phyloP scores from a whole-genome alignment of 306 rosid genomes.

The Lupinus albus region DNA sequence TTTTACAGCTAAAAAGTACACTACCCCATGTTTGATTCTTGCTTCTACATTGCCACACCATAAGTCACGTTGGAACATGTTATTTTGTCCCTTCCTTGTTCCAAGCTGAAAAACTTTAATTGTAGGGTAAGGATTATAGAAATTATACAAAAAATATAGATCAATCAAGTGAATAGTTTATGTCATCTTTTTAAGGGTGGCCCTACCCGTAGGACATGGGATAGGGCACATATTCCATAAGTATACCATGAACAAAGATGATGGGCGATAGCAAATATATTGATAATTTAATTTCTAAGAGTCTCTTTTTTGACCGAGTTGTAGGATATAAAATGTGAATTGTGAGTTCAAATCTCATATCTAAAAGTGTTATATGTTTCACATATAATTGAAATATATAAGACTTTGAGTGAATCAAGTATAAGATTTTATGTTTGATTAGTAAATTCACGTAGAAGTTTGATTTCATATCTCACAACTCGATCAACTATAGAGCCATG shows the following conservation, averaged over 20 bases:
- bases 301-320: too few relatives aligned
- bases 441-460: too few relatives aligned
- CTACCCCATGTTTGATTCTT: slow-evolving; percentile 6
- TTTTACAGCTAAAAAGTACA: slow-evolving; percentile 16
- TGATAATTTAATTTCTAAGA: too few relatives aligned
- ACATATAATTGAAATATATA: too few relatives aligned
- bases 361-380: too few relatives aligned
- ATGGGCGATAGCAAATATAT: neutral
- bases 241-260: neutral
- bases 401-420: too few relatives aligned
- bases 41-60: slow-evolving; percentile 18
- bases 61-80: slow-evolving; percentile 53
- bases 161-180: neutral
- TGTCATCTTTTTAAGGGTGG: slow-evolving; percentile 19
- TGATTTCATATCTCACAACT: too few relatives aligned
- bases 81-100: slow-evolving; percentile 42
- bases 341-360: too few relatives aligned
- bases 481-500: too few relatives aligned
- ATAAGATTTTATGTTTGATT: too few relatives aligned
- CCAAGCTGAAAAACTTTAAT: slow-evolving; percentile 25
- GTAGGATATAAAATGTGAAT: too few relatives aligned
- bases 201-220: slow-evolving; percentile 21
- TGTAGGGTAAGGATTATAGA: neutral
- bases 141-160: neutral
- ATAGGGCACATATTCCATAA: neutral